Base-by-base conservation (phyloP, 225 moss, liverwort and hornwort species). In the Asterella californica region DNA sequence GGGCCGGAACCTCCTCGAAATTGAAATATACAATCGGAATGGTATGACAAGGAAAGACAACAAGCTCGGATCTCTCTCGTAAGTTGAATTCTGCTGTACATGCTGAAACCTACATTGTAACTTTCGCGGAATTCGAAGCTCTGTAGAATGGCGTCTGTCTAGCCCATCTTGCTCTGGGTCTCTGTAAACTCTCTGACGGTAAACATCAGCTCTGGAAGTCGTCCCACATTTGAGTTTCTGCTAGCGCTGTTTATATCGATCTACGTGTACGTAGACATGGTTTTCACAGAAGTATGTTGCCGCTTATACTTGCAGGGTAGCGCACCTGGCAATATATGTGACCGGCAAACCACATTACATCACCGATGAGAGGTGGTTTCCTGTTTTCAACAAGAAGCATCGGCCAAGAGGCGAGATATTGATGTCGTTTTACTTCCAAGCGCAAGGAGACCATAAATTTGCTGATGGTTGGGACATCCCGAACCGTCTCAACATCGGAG, bases 401-500 rank as follows among this genome's bases (percentile, higher is more conserved):
- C 36, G 38, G 29, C 64, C 65, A 78, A 64, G 78, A 49, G 78
- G 78, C 15, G 78, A 78, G 32, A 66, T 78, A 17, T 78, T 78
- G 65, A 78, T 78, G 78, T 78, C 78, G 27, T 78, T 78, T 22
- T 78, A 63, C 65, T 78, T 78, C 30, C 63, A 78, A 66, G 47
- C 78, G 15, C 78, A 61, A 64, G 78, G 78, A 17, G 78, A 78
- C 47, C 63, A 66, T 45, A 78, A 78, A 65, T 78, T 78, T 45
- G 78, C 78, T 17, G 78, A 78, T 33, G 78, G 78, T 19, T 78
- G 78, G 78, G 78, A 78, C n/a, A 78, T 78, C 32, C 78, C 78
- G 27, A 78, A 78, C 34, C 63, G 78, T 46, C 65, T 78, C 46
- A 66, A 63, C 46, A 78, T 78, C 10, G 78, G 78, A 78, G 78